A percentile compares a stretch with the other conserved stretches of the same genome.
These are phyloP conservation scores for Oropetium thomaeum DNA, from an alignment of 176 grass and related monocot species.

Conservation along the genomic window DNA sequence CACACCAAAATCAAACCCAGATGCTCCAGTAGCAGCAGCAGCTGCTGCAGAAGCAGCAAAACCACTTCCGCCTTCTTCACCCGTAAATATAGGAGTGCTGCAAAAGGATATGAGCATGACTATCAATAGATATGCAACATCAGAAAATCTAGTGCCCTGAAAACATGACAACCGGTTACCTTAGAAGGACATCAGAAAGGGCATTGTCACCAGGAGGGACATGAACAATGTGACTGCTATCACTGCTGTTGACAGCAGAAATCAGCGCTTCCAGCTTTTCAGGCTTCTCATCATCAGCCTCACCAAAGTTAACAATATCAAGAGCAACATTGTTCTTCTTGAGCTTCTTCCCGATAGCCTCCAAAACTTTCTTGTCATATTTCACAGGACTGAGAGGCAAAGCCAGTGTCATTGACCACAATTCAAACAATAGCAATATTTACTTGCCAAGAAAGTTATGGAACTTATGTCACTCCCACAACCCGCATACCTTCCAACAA, in stretches of 20 bases:
- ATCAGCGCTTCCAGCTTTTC: conserved; percentile 86
- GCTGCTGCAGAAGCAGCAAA: conserved; percentile 95
- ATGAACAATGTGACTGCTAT: conserved; percentile 94
- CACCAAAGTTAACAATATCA: conserved; percentile 97
- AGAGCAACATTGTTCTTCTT: conserved; percentile 98
- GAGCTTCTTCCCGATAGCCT: conserved; percentile 86
- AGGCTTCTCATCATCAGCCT: conserved; percentile 80
- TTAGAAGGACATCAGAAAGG: conserved; percentile 95
- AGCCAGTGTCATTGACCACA: neutral
- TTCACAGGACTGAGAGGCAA: conserved; percentile 64
- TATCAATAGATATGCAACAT: neutral
- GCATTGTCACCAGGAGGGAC: conserved; percentile 62
- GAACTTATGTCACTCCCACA: neutral
- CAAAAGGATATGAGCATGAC: conserved; percentile 16
- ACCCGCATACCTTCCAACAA: conserved; percentile 78
- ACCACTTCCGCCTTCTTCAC: conserved; percentile 92
- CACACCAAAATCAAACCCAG: conserved; percentile 95
- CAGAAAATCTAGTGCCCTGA: neutral
- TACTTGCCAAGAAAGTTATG: neutral
- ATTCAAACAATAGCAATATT: neutral
- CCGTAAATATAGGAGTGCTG: conserved; percentile 96
- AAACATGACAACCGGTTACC: conserved; percentile 34
- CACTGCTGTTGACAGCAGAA: conserved; percentile 73
- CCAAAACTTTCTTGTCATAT: conserved; percentile 78
- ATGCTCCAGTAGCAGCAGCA: conserved; percentile 74